Conservation (phyloP, 2,329 filamentous ascomycete genomes). For the Diaporthe vexans region DNA sequence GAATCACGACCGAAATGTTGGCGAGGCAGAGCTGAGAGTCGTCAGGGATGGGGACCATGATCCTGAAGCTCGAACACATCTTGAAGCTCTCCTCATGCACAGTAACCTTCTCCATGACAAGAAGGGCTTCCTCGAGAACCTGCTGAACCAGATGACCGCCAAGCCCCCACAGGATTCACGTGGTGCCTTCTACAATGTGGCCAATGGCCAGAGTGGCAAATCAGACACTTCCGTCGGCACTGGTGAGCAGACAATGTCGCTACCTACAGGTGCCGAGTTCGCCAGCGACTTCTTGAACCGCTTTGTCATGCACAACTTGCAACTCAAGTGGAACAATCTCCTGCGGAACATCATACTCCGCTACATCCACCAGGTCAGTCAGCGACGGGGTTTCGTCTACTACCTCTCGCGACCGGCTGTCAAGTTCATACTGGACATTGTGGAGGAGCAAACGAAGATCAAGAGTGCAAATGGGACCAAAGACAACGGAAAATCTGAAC, state of each 20-base stretch:
- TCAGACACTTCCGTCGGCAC: constrained; percentile 61
- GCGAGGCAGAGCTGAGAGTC: constrained; percentile 80
- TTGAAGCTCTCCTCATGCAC: constrained; percentile 71
- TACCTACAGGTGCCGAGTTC: constrained; percentile 82
- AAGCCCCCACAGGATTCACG: constrained; percentile 49
- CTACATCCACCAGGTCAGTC: constrained; percentile 97
- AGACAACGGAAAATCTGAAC: constrained; percentile 26
- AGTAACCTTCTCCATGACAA: constrained; percentile 70
- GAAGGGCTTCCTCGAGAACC: constrained; percentile 70
- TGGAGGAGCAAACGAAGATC: constrained; percentile 90
- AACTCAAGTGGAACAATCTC: constrained; percentile 98
- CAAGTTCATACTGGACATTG: constrained; percentile 98
- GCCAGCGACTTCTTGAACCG: constrained; percentile 97
- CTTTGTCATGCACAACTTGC: constrained; percentile 97
- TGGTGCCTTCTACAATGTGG: constrained; percentile 4
- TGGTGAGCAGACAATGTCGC: constrained; percentile 74
- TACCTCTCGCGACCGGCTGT: constrained; percentile 96
- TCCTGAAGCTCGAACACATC: constrained; percentile 66
- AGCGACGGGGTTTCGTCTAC: constrained; percentile 95
- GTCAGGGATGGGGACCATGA: constrained; percentile 66
- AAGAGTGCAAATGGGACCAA: constrained; percentile 59
- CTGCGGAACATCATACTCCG: constrained; percentile 95
- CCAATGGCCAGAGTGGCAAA: constrained; percentile 44
- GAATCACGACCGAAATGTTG: constrained; percentile 78
- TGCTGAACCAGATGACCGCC: constrained; percentile 65